Evolutionary conservation across 176 grass and related monocot genomes (phyloP).

Genomic region (Puccinellia tenuiflora): DNA sequence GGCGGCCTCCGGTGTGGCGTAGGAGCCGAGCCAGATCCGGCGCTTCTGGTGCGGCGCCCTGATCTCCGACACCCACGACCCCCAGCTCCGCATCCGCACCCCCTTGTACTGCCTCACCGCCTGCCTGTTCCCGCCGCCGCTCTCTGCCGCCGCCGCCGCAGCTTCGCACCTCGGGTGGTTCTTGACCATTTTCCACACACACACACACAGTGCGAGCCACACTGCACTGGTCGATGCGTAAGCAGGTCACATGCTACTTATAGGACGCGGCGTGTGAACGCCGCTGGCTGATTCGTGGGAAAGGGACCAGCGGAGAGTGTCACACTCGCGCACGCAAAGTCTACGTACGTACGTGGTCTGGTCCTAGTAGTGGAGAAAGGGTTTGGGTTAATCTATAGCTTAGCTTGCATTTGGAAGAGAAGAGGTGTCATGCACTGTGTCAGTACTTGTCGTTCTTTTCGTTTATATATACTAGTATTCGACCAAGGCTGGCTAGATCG

Average conservation of each 20-base stretch:
- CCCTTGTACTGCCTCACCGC: conserved; percentile 69
- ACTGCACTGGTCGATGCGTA: conserved; percentile 1
- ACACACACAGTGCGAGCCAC: too few relatives aligned
- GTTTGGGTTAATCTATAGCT: conserved; percentile 13
- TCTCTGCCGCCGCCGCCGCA: neutral
- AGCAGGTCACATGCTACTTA: conserved; percentile 9
- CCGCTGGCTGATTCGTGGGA: neutral
- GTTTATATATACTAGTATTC: neutral
- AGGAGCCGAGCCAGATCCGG: conserved; percentile 92
- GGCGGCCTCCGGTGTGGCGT: conserved; percentile 78
- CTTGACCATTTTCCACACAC: conserved; percentile 29
- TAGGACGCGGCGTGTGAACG: neutral
- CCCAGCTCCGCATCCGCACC: conserved; percentile 91
- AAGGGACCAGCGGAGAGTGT: neutral
- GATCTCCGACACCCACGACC: conserved; percentile 96
- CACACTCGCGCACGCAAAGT: conserved; percentile 17
- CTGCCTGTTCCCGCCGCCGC: neutral
- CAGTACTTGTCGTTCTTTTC: neutral
- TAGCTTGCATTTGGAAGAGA: conserved; percentile 21
- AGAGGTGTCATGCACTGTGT: conserved; percentile 21
- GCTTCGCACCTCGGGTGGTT: conserved; percentile 1
- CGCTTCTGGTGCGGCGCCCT: conserved; percentile 87
- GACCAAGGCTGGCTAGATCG: conserved; percentile 9
- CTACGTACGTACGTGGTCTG: neutral
- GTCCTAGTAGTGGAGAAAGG: conserved; percentile 24